Evolutionary conservation across 495 filamentous ascomycete genomes (phyloP), one percentile per base, ranked within the genome.

Genomic region (Venustampulla echinocandica): DNA sequence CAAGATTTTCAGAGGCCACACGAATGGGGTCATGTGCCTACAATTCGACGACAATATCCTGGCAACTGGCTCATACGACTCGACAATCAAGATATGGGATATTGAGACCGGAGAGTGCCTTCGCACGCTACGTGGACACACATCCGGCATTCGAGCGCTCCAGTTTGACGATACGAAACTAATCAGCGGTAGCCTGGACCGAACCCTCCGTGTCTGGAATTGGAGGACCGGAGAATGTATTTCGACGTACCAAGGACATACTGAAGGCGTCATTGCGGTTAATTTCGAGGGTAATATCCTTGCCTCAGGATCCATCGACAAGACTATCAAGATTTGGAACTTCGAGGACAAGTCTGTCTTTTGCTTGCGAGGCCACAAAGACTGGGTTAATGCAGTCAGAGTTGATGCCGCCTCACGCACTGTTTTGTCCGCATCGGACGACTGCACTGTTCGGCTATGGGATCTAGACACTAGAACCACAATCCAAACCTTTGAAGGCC

Each of bases 21-120:
- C 79, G 11, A 95, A 99, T 57, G 93, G 92, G 13, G 82, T 99
- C 18, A 97, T 93, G 69, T 95, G 89, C 59, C 69, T 99, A 17
- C 92, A 99, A 61, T 93, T 99, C 53, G 87, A 94, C 51, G 89
- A 95, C 54, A 83, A 85, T 44, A 87, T 94, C 44, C 72, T 98
- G 17, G 90, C 85, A 11, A 93, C 90, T 10, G 92, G 92, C 3
- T 97, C 92, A 2, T 97, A 97, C 59, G 93, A 99, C 64, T 70
- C 79, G 9, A 95, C 87, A 1, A 86, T 95, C 57, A 96, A 93
- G 60, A 88, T 97, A 11, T 97, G 93, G 92, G 81, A 96, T 58
- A 81, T 94, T 25, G 81, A 93, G 53, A 92, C 82, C 1, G 87
- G 87, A 15, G 74, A 92, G 57, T 85, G 88, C 55, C 68, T 95